These are phyloP conservation scores for Rhazya stricta DNA, from an alignment of 257 asterid species.

Conservation along the genomic window DNA sequence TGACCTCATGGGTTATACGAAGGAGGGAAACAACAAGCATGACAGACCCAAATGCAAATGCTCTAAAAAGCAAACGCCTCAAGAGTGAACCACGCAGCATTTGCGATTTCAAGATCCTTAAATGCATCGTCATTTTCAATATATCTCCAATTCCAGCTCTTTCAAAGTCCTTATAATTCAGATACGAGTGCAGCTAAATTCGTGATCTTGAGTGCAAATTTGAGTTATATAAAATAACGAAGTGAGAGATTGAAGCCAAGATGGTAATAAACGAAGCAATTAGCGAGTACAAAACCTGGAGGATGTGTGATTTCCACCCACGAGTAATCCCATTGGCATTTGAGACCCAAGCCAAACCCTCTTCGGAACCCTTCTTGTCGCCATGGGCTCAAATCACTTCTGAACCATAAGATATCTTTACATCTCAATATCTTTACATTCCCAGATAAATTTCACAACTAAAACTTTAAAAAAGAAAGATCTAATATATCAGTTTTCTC, in stretches of 20 bases:
- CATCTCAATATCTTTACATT: constrained; percentile 4
- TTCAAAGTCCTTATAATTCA: constrained; percentile 20
- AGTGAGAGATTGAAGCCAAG: constrained; percentile 23
- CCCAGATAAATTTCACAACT: not conserved
- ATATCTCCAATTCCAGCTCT: constrained; percentile 16
- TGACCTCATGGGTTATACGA: constrained; percentile 44
- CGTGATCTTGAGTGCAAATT: constrained; percentile 27
- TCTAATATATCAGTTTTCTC: not conserved
- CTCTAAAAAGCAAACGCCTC: constrained; percentile 54
- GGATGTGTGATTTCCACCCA: constrained; percentile 98
- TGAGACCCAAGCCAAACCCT: constrained; percentile 63
- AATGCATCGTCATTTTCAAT: constrained; percentile 34
- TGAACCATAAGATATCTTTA: constrained; percentile 32
- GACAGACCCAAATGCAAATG: constrained; percentile 48
- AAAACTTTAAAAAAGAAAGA: not conserved
- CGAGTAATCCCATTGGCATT: constrained; percentile 62
- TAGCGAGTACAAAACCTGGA: constrained; percentile 98
- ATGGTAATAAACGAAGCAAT: constrained; percentile 10
- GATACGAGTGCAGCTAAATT: constrained; percentile 23
- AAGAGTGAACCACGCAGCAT: constrained; percentile 40
- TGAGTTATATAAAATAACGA: constrained; percentile 11
- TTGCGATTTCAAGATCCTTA: constrained; percentile 47
- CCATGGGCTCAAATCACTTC: constrained; percentile 37
- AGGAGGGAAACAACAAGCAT: constrained; percentile 42
- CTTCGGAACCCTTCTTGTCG: constrained; percentile 43